Percentiles rank a stretch among this genome's conserved stretches.
Evolutionary conservation across 768 basidiomycete genomes (phyloP).

Genomic region (Kwoniella newhampshirensis): DNA sequence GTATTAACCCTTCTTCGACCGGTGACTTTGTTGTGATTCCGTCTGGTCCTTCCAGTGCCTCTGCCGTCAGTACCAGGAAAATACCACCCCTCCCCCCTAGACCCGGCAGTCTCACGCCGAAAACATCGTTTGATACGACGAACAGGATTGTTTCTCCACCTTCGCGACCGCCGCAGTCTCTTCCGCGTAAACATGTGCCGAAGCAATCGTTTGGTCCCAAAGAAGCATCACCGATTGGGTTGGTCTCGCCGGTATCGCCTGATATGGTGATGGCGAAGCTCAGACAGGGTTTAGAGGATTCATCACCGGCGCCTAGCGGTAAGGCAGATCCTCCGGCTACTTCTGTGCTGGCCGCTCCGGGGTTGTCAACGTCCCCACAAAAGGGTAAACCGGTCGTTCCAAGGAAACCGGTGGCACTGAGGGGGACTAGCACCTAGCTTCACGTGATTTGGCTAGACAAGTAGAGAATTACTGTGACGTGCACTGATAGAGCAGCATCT

Average conservation of each 20-base stretch:
- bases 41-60: not conserved
- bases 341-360: not conserved
- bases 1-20: slow-evolving; percentile 33
- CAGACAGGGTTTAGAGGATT: no score
- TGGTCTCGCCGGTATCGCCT: slow-evolving; percentile 24
- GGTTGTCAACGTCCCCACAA: not conserved
- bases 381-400: slow-evolving; percentile 11
- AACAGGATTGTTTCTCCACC: no score
- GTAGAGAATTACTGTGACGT: no score
- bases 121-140: not conserved
- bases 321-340: no score
- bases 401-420: slow-evolving; percentile 27
- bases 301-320: no score
- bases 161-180: not conserved
- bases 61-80: not conserved
- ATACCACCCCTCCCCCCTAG: slow-evolving; percentile 23
- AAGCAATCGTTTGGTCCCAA: slow-evolving; percentile 26
- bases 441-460: no score
- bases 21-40: slow-evolving; percentile 37
- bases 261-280: slow-evolving; percentile 1
- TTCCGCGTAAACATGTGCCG: not conserved
- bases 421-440: not conserved
- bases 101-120: slow-evolving; percentile 1
- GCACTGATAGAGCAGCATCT: no score
- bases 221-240: slow-evolving; percentile 26